Percentiles rank a stretch among this genome's conserved stretches.
Conservation (phyloP, 2,329 filamentous ascomycete genomes). For the Ophiocordyceps polyrhachis-furcata region DNA sequence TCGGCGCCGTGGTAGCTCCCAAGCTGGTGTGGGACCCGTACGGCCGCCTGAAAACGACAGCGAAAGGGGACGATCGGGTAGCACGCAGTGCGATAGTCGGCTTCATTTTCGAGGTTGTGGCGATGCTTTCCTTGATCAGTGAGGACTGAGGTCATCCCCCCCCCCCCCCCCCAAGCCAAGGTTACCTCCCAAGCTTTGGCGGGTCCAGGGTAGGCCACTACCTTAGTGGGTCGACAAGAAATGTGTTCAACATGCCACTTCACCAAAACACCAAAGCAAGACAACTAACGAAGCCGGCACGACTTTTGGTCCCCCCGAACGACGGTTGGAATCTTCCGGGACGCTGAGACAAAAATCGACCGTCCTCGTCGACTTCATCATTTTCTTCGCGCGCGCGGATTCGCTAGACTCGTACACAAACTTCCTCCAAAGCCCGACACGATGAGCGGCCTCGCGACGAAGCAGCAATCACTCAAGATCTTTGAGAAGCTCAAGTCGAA, state of each 20-base stretch:
- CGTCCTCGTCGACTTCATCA: background rate
- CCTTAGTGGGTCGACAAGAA: no score
- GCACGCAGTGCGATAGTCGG: constrained; percentile 17
- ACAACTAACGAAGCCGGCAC: constrained; percentile 3
- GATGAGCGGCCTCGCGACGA: constrained; percentile 58
- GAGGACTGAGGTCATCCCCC: no score
- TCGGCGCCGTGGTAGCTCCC: constrained; percentile 14
- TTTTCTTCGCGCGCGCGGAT: background rate
- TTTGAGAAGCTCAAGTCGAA: constrained; percentile 96
- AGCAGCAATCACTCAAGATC: constrained; percentile 89
- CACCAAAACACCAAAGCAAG: background rate
- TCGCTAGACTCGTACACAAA: background rate
- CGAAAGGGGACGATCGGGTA: constrained; percentile 13
- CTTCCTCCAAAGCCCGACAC: constrained; percentile 12
- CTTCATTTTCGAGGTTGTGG: constrained; percentile 19
- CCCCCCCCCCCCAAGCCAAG: no score
- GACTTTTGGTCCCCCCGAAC: constrained; percentile 14
- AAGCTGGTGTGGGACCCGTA: constrained; percentile 41
- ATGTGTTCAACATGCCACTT: background rate
- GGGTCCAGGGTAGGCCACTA: no score
- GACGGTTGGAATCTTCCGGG: constrained; percentile 12
- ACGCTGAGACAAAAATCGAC: background rate
- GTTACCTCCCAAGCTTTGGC: no score
- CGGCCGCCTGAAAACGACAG: constrained; percentile 21
- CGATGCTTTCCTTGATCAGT: background rate